Evolutionary conservation across 2,329 filamentous ascomycete species (phyloP).

Genomic region (Simplicillium sp.): DNA sequence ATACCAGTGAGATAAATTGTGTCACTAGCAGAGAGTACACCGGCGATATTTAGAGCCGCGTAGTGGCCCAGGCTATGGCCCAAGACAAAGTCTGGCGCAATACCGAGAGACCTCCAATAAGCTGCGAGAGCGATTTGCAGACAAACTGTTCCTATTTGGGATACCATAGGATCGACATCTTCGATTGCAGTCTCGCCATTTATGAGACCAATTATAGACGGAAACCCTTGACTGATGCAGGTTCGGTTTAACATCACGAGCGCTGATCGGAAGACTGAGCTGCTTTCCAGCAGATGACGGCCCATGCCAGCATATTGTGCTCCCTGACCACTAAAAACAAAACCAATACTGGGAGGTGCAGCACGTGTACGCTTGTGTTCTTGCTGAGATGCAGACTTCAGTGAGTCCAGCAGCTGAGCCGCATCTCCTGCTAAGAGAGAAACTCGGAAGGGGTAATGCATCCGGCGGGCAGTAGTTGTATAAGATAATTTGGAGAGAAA

Average conservation of each 20-base stretch:
- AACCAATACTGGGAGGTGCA: constrained; percentile 31
- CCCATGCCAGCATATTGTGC: not conserved
- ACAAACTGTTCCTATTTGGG: not conserved
- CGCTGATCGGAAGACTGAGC: not conserved
- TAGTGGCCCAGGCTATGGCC: not conserved
- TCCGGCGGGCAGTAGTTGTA: not conserved
- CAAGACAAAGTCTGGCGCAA: not conserved
- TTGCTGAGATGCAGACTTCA: not conserved
- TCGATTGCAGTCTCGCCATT: constrained; percentile 53
- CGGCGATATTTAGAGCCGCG: not conserved
- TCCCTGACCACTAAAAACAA: not conserved
- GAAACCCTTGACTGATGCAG: not conserved
- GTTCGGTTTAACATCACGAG: not conserved
- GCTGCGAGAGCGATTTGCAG: not conserved
- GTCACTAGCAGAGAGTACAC: not conserved
- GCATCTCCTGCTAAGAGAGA: not conserved
- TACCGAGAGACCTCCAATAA: not conserved
- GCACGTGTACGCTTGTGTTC: not conserved
- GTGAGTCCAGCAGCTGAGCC: not conserved
- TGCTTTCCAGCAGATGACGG: not conserved
- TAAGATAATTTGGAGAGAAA: not conserved
- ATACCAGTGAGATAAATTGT: not conserved
- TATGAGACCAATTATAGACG: constrained; percentile 27
- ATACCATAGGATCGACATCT: constrained; percentile 29
- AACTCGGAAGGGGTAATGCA: not conserved